Conservation (phyloP, 2,329 filamentous ascomycete genomes). For the Paraphoma chrysanthemicola region DNA sequence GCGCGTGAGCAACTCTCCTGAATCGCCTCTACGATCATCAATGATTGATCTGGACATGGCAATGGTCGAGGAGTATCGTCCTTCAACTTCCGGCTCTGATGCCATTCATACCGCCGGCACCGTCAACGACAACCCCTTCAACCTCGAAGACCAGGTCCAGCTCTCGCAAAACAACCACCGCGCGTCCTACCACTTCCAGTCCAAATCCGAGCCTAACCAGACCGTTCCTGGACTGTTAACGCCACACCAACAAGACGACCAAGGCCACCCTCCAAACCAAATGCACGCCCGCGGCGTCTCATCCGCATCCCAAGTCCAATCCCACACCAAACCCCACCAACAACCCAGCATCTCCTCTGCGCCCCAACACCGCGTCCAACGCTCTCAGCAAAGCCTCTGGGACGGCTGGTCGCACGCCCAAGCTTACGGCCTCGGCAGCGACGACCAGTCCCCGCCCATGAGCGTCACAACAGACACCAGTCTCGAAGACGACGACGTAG, state of each 20-base stretch:
- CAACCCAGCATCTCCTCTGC: conserved; percentile 26
- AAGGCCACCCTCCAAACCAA: conserved; percentile 40
- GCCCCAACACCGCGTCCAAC: conserved; percentile 26
- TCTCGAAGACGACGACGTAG: conserved; percentile 44
- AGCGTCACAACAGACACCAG: conserved; percentile 40
- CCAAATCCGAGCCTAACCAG: conserved; percentile 50
- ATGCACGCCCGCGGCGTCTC: conserved; percentile 45
- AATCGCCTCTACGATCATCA: conserved; percentile 47
- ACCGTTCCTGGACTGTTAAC: conserved; percentile 45
- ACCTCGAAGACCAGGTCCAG: conserved; percentile 55
- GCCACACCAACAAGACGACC: conserved; percentile 44
- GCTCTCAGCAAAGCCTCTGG: conserved; percentile 38
- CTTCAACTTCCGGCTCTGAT: conserved; percentile 51
- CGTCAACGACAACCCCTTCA: conserved; percentile 57
- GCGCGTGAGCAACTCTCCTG: conserved; percentile 40
- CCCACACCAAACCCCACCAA: conserved; percentile 15
- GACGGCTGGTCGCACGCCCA: conserved; percentile 43
- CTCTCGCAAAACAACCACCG: conserved; percentile 48
- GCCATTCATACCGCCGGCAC: conserved; percentile 44
- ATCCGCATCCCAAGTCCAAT: conserved; percentile 44
- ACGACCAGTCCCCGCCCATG: conserved; percentile 40
- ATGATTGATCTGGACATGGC: conserved; percentile 55
- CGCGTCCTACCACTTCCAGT: conserved; percentile 48
- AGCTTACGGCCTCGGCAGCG: conserved; percentile 37
- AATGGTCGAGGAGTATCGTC: conserved; percentile 50